Conservation (phyloP, 108 stramenopile species). For the Schizochytrium sp. region DNA sequence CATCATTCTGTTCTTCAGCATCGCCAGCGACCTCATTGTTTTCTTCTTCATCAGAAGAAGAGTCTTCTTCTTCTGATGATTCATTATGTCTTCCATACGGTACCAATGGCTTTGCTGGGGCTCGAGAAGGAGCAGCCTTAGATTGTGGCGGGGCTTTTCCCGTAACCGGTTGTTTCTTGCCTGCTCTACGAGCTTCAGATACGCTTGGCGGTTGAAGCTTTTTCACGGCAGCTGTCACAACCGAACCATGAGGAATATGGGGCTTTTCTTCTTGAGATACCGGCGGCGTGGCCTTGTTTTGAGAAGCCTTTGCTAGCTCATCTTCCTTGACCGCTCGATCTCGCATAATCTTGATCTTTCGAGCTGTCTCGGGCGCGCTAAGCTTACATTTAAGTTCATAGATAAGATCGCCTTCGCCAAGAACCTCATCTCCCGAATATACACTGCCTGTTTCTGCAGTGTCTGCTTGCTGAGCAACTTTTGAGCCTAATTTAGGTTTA, state of each 20-base stretch:
- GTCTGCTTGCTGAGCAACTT: not conserved
- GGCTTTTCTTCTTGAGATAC: too few species aligned
- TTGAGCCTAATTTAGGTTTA: not conserved
- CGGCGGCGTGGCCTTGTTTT: not conserved
- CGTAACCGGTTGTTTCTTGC: too few species aligned
- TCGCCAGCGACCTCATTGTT: not conserved
- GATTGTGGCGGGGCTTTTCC: not conserved
- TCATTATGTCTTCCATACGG: constrained; percentile 9
- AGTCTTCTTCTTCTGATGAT: not conserved
- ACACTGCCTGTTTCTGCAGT: not conserved
- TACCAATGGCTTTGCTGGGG: not conserved
- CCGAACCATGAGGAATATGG: too few species aligned
- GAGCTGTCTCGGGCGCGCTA: constrained; percentile 24
- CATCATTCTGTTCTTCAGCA: not conserved
- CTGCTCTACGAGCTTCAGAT: too few species aligned
- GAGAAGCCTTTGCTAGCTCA: not conserved
- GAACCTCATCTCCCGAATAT: constrained; percentile 13
- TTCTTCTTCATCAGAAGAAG: not conserved
- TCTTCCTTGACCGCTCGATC: not conserved
- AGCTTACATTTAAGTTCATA: constrained; percentile 33
- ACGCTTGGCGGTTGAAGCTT: too few species aligned
- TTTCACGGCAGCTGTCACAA: too few species aligned
- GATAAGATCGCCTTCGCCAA: constrained; percentile 15
- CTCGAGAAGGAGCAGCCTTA: not conserved
- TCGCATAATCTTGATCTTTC: not conserved